These are phyloP conservation scores for Sphenostylis stenocarpa DNA, from an alignment of 306 rosid genomes.

Conservation along the genomic window DNA sequence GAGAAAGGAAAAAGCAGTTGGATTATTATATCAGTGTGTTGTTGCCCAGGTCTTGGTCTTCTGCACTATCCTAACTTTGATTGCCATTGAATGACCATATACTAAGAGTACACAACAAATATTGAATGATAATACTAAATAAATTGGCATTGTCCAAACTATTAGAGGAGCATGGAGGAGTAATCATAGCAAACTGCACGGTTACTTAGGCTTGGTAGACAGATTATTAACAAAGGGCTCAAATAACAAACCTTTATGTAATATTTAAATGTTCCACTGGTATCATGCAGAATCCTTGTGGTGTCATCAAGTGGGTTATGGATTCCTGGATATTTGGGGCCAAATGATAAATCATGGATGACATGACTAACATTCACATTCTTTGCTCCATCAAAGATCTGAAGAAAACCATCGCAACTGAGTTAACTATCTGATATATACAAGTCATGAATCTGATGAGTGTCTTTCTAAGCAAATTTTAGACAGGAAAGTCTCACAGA, in stretches of 20 bases:
- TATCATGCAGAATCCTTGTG: constrained; percentile 64
- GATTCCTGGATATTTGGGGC: constrained; percentile 97
- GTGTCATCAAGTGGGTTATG: constrained; percentile 97
- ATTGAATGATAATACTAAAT: neutral
- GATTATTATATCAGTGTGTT: no score
- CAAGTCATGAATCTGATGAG: constrained; percentile 6
- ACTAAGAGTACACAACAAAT: neutral
- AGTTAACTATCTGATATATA: constrained; percentile 21
- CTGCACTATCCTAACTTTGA: neutral
- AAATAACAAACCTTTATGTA: constrained; percentile 77
- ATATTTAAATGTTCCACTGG: constrained; percentile 95
- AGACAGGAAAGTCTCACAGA: constrained; percentile 2
- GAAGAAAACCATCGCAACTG: constrained; percentile 38
- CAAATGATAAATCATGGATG: constrained; percentile 93
- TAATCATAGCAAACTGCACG: neutral
- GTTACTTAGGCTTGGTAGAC: constrained; percentile 12
- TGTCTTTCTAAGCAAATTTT: constrained; percentile 8
- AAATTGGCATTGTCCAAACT: constrained; percentile 16
- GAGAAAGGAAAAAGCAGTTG: neutral
- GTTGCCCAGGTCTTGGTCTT: no score
- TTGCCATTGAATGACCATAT: neutral
- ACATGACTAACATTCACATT: constrained; percentile 90
- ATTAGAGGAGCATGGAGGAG: neutral
- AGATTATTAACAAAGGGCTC: neutral
- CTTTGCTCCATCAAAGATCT: constrained; percentile 85